phyloP scores from a whole-genome alignment of 2,329 filamentous ascomycete genomes.

The Sporothrix pseudoabietina region DNA sequence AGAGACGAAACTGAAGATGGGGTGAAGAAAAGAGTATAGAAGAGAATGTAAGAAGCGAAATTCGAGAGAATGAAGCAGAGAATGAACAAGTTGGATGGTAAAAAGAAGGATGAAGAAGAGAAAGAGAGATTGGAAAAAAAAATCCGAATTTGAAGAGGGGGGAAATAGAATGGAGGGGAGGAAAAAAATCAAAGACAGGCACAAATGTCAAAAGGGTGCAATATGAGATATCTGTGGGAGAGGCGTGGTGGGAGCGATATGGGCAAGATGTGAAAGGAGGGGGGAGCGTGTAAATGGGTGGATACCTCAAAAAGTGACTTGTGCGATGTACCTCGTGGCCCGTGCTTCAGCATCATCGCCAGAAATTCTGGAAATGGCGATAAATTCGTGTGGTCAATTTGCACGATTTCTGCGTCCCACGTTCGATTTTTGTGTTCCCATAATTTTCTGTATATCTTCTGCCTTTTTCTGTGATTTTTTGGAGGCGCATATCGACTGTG shows the following conservation, averaged over 20 bases:
- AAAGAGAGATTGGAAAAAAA: neutral
- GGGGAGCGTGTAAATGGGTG: neutral
- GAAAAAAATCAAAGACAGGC: neutral
- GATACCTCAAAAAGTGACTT: neutral
- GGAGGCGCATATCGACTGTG: neutral
- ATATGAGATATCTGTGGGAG: neutral
- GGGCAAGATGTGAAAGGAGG: neutral
- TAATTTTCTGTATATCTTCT: neutral
- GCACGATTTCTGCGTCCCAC: neutral
- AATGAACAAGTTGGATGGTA: neutral
- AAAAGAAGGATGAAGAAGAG: slow-evolving; percentile 1
- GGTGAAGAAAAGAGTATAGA: neutral
- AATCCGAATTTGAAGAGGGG: neutral
- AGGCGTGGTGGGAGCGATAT: neutral
- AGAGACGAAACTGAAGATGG: neutral
- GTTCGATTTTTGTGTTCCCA: neutral
- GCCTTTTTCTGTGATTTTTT: neutral
- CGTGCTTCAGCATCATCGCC: neutral
- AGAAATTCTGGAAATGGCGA: neutral
- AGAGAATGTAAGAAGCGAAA: neutral
- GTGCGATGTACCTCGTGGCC: neutral
- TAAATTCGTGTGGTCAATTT: neutral
- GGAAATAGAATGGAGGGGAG: neutral
- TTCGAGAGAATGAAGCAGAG: neutral
- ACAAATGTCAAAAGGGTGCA: neutral